Base-by-base conservation (phyloP, 768 basidiomycete genomes). In the Boletus tylopilopsis region DNA sequence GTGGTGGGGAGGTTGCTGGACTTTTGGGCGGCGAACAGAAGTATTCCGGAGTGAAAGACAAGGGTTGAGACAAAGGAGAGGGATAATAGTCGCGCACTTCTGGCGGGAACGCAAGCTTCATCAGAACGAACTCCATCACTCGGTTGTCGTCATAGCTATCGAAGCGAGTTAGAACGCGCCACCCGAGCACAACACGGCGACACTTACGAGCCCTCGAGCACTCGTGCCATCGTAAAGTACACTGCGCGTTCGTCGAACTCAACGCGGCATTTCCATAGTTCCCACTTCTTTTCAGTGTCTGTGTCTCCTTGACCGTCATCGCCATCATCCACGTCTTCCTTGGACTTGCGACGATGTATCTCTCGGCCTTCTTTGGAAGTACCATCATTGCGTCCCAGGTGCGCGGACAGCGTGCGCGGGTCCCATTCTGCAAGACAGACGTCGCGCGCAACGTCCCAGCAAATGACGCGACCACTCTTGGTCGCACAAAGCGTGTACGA, bases 401-500 rank as follows among this genome's bases (percentile, higher is more conserved):
- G 59, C 15, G 37, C 6, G 2, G 54, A 53, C n/a, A 68, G 44
- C 4, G 66, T 53, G 13, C 59, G 59, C 2, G 84, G 84, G 43
- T 80, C 78, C 85, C 86, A 88, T 50, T 86, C 81, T 0, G 82
- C 84, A 4, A 87, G 71, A 51, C 79, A 80, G 15, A 64, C 60
- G 42, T 87, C 81, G 4, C 74, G 72, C 44, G 79, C 78, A 13
- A 87, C 79, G 50, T 88, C 84, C 86, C 86, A 87, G 56, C 85
- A 87, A 15, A 87, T 80, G 18, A 88, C 83, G 57, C 82, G 83
- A 5, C 86, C 85, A 42, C 78, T 81, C 68, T 86, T 86, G 0
- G 86, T 87, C 1, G 84, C 82, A 57, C 84, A 88, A n/a, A 88
- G 77, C 4, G 80, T 85, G 58, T 87, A 87, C 32, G 78, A 82